Base-by-base conservation (phyloP, 352 stramenopile species). In the Globisporangium cystogenes region DNA sequence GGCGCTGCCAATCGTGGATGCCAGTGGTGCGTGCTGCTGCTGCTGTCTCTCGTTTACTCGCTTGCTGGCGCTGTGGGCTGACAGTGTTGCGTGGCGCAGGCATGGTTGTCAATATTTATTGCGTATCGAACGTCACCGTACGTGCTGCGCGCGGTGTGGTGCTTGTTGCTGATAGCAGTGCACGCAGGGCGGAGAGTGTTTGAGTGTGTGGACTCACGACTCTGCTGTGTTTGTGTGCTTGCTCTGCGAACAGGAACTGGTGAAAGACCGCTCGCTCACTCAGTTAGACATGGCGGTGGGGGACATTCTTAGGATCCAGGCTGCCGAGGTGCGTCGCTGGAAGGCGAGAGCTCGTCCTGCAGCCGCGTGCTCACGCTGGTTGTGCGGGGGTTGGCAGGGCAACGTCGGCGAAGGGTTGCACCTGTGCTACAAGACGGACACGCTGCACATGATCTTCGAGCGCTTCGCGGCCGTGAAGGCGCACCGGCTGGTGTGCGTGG, bases 91-190 rank as follows among this genome's bases (percentile, higher is more conserved):
- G 20, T 67, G 12, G 43, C 43, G 0, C 62, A 92, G 82, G 82
- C 59, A 75, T 87, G 65, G 83, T 93, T 79, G 77, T 91, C 71
- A 90, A 93, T 90, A 89, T 93, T 87, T 93, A 93, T 90, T 93
- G 78, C 76, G 81, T 93, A 79, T 91, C 83, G 53, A 89, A 93
- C 56, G 83, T 93, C 68, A 93, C 83, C 61, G 82, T 86, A 76
- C 48, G 66, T 64, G 20, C 18, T 44, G 5, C 7, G 10, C 15
- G 35, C 29, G 20, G 23, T 1, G 42, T 29, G 33, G 44, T 20
- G 16, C 10, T 54, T 16, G 11, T 10, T 57, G 20, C 11, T 10
- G 20, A 53, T 50, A 29, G 26, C 26, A 5, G 26, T 29, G 26
- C 26, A 2, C 3, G 33, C 4, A 39, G 39, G 16, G 36, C 10